Evolutionary conservation across 495 filamentous ascomycete genomes (phyloP), one percentile per base, ranked within the genome.

Genomic region (Neurospora hispaniola): DNA sequence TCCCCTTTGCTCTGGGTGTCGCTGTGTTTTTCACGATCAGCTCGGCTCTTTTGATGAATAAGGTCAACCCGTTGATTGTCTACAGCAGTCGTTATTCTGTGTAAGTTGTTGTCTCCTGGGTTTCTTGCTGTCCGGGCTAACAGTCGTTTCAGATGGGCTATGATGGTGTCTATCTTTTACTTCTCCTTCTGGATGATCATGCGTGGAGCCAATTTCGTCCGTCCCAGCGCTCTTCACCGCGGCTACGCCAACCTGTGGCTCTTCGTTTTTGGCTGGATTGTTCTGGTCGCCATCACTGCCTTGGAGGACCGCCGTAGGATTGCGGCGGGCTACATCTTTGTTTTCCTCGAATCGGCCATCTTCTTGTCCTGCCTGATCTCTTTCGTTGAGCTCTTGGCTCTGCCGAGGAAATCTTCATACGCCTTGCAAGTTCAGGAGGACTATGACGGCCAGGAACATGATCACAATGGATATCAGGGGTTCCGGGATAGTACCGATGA

Each of bases 41-140:
- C 1, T 81, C 92, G 72, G 92, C 92, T 11, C 93, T 91, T 76
- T 80, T 98, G 74, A 75, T 96, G 44, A 87, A 85, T 35, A 96
- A 94, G 81, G 78, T 94, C 78, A 98, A 99, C 77, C 94, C 94
- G 4, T 86, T 90, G 73, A 93, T 98, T 75, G 83, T 95, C 20
- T 96, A 97, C 80, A 93, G 93, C 80, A 94, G 90, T 76, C 86
- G 89, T 73, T 97, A 94, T 75, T 86, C 93, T 3, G 92, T 98
- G 80, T 88, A 84, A 78, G 84, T 80, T 1, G 11, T 44, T 23
- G 5, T 7, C 72, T 46, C 8, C 73, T 42, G 42, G 4, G 11
- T 35, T 35, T 18, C 12, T 20, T 71, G 23, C 39, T 38, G 16
- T 27, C 54, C 18, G n/a, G 18, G 59, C 79, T 84, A 72, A 84